Conservation (phyloP, 169 alveolate species). For the Eimeria brunetti region DNA sequence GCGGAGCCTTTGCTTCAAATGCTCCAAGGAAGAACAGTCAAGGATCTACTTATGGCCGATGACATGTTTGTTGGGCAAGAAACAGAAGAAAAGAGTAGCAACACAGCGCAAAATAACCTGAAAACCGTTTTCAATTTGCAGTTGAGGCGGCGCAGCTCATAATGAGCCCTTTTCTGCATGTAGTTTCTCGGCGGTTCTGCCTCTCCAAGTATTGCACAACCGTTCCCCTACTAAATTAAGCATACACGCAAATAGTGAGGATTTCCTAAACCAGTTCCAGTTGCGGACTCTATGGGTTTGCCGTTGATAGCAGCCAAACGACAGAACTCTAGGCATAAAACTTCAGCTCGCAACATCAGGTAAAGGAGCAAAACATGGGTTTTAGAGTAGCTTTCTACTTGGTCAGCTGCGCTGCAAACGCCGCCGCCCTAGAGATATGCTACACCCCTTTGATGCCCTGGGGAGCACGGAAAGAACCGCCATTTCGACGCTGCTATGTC, state of each 20-base stretch:
- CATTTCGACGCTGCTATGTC: neutral
- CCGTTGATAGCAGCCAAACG: neutral
- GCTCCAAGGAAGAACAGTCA: conserved; percentile 55
- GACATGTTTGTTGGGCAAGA: conserved; percentile 6
- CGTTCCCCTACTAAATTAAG: neutral
- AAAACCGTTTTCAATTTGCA: neutral
- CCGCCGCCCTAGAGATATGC: neutral
- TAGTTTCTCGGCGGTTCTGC: neutral
- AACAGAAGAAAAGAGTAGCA: neutral
- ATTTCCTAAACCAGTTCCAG: neutral
- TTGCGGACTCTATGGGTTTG: neutral
- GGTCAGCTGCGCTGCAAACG: neutral
- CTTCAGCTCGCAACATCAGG: neutral
- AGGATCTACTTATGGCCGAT: conserved; percentile 48
- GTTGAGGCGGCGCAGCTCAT: neutral
- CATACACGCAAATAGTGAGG: neutral
- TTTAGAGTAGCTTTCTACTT: neutral
- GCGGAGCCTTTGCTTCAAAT: conserved; percentile 49
- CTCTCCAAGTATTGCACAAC: neutral
- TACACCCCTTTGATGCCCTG: neutral
- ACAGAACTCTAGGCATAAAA: neutral
- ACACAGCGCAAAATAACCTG: neutral
- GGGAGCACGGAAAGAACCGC: neutral
- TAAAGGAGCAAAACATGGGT: neutral
- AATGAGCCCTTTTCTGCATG: neutral